These are phyloP conservation scores for Phytophthora lateralis DNA, from an alignment of 352 stramenopile species.

Conservation along the genomic window DNA sequence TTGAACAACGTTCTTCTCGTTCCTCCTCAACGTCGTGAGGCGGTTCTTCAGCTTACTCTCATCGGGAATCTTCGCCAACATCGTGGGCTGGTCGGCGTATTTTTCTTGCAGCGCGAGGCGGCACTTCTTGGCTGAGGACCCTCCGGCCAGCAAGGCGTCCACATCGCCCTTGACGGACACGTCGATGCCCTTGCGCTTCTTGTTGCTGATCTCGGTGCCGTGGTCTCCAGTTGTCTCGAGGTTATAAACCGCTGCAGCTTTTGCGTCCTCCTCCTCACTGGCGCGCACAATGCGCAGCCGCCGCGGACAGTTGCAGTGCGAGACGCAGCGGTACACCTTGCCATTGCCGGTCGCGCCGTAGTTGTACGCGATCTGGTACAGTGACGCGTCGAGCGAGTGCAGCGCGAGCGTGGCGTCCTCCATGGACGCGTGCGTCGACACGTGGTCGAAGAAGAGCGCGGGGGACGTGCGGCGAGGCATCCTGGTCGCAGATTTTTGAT, in stretches of 20 bases:
- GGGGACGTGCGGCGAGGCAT: conserved; percentile 12
- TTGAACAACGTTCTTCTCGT: background rate
- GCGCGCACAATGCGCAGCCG: conserved; percentile 19
- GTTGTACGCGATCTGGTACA: conserved; percentile 33
- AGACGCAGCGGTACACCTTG: conserved; percentile 33
- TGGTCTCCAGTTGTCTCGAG: conserved; percentile 16
- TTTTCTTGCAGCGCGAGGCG: conserved; percentile 13
- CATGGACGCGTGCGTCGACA: conserved; percentile 30
- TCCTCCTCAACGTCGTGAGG: conserved; percentile 20
- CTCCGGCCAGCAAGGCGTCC: conserved; percentile 19
- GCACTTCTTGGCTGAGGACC: conserved; percentile 14
- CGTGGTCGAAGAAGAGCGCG: conserved; percentile 2
- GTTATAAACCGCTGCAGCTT: conserved; percentile 15
- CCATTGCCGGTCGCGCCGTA: conserved; percentile 20
- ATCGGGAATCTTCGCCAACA: conserved; percentile 27
- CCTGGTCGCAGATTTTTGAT: background rate
- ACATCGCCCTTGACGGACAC: conserved; percentile 21
- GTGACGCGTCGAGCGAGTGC: conserved; percentile 21
- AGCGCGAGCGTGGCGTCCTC: conserved; percentile 22
- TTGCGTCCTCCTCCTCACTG: conserved; percentile 18
- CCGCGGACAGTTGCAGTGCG: conserved; percentile 20
- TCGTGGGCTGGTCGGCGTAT: conserved; percentile 19
- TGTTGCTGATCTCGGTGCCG: conserved; percentile 16
- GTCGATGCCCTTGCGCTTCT: conserved; percentile 23
- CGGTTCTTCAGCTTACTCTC: conserved; percentile 24